Evolutionary conservation across 352 stramenopile genomes (phyloP).

Genomic region (Globisporangium solare): DNA sequence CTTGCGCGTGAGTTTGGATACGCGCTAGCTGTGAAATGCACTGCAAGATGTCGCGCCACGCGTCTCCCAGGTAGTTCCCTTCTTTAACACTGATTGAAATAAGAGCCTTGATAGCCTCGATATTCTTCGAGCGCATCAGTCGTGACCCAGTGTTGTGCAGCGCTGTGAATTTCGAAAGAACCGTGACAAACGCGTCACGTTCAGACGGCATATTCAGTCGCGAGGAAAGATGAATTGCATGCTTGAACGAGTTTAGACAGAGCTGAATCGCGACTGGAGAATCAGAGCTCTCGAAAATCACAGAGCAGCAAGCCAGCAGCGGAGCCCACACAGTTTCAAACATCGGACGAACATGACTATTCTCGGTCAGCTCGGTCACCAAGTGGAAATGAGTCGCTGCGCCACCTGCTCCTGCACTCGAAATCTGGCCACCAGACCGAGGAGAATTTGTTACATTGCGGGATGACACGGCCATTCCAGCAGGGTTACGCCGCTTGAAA

Average conservation of each 20-base stretch:
- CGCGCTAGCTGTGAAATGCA: conserved; percentile 97
- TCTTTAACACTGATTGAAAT: conserved; percentile 97
- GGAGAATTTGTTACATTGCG: conserved; percentile 17
- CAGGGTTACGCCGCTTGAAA: conserved; percentile 61
- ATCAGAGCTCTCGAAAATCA: conserved; percentile 95
- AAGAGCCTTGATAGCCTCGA: conserved; percentile 96
- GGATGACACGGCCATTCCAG: conserved; percentile 18
- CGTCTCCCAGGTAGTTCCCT: conserved; percentile 95
- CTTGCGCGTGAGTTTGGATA: conserved; percentile 94
- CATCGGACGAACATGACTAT: conserved; percentile 92
- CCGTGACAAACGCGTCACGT: conserved; percentile 95
- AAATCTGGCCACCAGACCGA: conserved; percentile 7
- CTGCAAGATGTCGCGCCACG: conserved; percentile 95
- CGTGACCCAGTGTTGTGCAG: conserved; percentile 90
- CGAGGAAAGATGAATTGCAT: conserved; percentile 90
- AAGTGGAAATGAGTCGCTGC: conserved; percentile 47
- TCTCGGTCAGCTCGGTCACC: conserved; percentile 63
- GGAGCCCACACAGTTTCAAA: conserved; percentile 99
- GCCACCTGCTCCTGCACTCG: conserved; percentile 12
- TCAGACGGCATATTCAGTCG: conserved; percentile 90
- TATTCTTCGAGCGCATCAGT: conserved; percentile 96
- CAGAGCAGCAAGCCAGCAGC: conserved; percentile 94
- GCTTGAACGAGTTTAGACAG: conserved; percentile 94
- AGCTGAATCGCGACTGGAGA: conserved; percentile 91
- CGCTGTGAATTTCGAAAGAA: conserved; percentile 95